Evolutionary conservation across 2,329 filamentous ascomycete species (phyloP), one percentile per base, ranked within the genome.

Genomic region (Clarireedia homoeocarpa): DNA sequence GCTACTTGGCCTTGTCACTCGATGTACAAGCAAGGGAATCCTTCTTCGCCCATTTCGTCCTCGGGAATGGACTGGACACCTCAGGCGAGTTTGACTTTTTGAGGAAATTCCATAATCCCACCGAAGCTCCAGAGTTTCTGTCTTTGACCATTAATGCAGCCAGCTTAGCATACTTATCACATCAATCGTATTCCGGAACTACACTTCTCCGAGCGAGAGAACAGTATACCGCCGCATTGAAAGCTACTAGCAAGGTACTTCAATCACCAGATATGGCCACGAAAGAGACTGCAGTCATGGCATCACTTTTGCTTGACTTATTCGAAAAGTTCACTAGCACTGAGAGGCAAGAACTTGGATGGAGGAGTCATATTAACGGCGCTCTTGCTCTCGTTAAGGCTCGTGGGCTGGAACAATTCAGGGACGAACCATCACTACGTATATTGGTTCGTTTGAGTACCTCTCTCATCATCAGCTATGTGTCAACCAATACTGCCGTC

Each of bases 361-460:
- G 40, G 42, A 53, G 24, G 23, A 53, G 71, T 63, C 70, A 73
- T 45, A 74, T 73, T 64, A 76, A 73, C 6, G 76, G 74, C 38
- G 68, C 53, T 53, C 67, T 69, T 17, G 66, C 53, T 60, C 67
- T 67, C 46, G 62, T 61, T 34, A 64, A 66, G 7, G 61, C 62
- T 15, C 44, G 30, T 9, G 24, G n/a, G 14, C 15, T 38, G 2
- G 6, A 17, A n/a, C 14, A 48, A n/a, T 42, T 48, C 30, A 15
- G n/a, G 5, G 12, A 48, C 6, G 9, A n/a, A 12, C 27, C 15
- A 30, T 49, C 47, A 12, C 24, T 40, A 26, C 48, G n/a, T 24
- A 26, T 49, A 12, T 23, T 58, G 10, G 24, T 38, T 15, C 51
- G 58, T 9, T 46, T 59, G 15, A 53, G 24, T 15, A 53, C 27